Evolutionary conservation across 2,329 filamentous ascomycete genomes (phyloP), one percentile per base, ranked within the genome.

Genomic region (Colletotrichum somersetense): DNA sequence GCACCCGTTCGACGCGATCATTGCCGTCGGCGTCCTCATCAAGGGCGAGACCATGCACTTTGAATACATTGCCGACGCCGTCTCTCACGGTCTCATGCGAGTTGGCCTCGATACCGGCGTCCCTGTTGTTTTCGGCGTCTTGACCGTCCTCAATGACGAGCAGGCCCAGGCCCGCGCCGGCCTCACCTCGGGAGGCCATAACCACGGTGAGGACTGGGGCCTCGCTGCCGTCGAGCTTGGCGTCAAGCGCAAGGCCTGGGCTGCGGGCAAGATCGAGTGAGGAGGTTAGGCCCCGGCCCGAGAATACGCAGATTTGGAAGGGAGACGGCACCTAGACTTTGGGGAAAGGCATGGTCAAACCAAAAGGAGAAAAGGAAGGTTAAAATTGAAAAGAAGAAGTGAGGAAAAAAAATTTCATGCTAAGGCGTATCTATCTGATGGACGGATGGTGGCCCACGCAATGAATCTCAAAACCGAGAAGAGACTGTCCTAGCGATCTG

Each of bases 11-110:
- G 96, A 98, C 80, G 96, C 96, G 74, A 91, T 99, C 75, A 95
- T 99, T 76, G 95, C 96, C 65, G 93, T 99, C 76, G 96, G 96
- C 67, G 95, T 97, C 68, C 89, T 99, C 73, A 98, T 99, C 85
- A 99, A 99, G 86, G 96, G 96, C 81, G 93, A 97, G 84, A 98
- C 96, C 8, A 98, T 98, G 95, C 96, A 99, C 84, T 99, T 99
- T 79, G 96, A 99, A 84, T 98, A 99, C 85, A 99, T 99, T 78
- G 89, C 95, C 53, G 96, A 98, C 75, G 90, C 94, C 52, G 95
- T 97, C 8, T 94, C 91, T 70, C 94, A 97, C 74, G 96, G 94
- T 8, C 87, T 99, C 73, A 99, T 99, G 96, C 91, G 94, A 75
- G 91, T 98, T 71, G 95, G 97, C 82, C 87, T 98, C 67, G 96